A percentile compares a stretch with the other conserved stretches of the same genome.
Evolutionary conservation across 2,329 filamentous ascomycete species (phyloP).

Genomic region (Curvularia lunata): DNA sequence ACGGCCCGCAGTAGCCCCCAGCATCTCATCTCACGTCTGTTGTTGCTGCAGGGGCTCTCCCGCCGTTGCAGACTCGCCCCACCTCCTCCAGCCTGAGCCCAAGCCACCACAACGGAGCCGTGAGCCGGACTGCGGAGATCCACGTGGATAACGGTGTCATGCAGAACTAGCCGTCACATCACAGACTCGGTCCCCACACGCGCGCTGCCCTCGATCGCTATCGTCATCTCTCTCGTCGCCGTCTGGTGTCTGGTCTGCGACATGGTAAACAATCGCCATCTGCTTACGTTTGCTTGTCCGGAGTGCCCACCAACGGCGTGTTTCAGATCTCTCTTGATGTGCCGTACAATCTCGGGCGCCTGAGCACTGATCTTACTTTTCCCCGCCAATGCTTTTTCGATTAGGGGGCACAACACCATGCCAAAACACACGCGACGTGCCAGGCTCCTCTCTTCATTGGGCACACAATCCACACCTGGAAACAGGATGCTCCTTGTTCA

Average conservation of each 20-base stretch:
- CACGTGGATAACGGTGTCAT: conserved; percentile 15
- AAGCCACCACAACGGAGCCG: conserved; percentile 13
- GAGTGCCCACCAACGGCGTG: conserved; percentile 11
- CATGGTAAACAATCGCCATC: not conserved
- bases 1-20: conserved; percentile 14
- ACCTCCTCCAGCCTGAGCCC: conserved; percentile 5
- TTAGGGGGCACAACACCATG: not conserved
- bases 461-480: not conserved
- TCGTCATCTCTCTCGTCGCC: not conserved
- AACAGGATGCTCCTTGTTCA: not conserved
- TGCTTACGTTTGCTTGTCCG: conserved; percentile 3
- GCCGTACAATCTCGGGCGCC: conserved; percentile 5
- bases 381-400: not conserved
- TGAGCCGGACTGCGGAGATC: conserved; percentile 20
- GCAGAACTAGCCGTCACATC: conserved; percentile 12
- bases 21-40: conserved; percentile 14
- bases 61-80: conserved; percentile 16
- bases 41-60: conserved; percentile 17
- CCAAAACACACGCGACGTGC: not conserved
- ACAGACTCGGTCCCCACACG: conserved; percentile 2
- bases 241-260: not conserved
- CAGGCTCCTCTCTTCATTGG: not conserved
- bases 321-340: conserved; percentile 12
- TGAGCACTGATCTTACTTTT: not conserved
- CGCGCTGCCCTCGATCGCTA: no score